Evolutionary conservation across 1,284 basidiomycete genomes (phyloP).

Genomic region (Cutaneotrichosporon cyanovorans): DNA sequence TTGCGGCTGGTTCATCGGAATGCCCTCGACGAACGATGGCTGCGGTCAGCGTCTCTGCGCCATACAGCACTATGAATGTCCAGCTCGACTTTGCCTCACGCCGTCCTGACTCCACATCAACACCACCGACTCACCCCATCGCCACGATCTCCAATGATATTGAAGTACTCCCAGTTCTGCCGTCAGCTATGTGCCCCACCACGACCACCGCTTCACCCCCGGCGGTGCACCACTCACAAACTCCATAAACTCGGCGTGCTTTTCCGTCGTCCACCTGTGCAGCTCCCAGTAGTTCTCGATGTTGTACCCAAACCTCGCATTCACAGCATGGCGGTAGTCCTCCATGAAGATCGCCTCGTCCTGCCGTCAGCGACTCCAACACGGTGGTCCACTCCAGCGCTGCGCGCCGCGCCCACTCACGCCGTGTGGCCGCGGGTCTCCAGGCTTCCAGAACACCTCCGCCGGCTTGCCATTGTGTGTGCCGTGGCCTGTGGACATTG

Average conservation of each 20-base stretch:
- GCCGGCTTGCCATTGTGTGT: conserved; percentile 1
- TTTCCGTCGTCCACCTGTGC: conserved; percentile 12
- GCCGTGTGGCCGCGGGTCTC: conserved; percentile 13
- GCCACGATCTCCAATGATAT: conserved; percentile 15
- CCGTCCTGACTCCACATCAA: too few relatives aligned
- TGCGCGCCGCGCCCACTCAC: conserved; percentile 3
- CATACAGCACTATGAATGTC: too few relatives aligned
- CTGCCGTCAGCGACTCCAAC: conserved; percentile 5
- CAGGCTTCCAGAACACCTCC: conserved; percentile 18
- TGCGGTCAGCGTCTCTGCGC: neutral
- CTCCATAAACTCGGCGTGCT: conserved; percentile 14
- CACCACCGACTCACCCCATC: conserved; percentile 1
- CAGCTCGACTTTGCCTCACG: too few relatives aligned
- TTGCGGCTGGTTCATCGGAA: conserved; percentile 18
- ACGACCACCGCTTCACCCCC: too few relatives aligned
- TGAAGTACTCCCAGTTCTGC: conserved; percentile 13
- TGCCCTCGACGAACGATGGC: conserved; percentile 13
- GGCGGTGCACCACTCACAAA: conserved; percentile 4
- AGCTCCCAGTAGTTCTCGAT: conserved; percentile 17
- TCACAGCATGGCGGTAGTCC: conserved; percentile 14
- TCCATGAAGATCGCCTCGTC: conserved; percentile 16
- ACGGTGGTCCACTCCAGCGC: neutral
- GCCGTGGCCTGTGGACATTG: neutral
- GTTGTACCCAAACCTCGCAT: conserved; percentile 10
- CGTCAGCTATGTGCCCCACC: neutral